Evolutionary conservation across 2,329 filamentous ascomycete genomes (phyloP).

Genomic region (Fusarium oligoseptatum): DNA sequence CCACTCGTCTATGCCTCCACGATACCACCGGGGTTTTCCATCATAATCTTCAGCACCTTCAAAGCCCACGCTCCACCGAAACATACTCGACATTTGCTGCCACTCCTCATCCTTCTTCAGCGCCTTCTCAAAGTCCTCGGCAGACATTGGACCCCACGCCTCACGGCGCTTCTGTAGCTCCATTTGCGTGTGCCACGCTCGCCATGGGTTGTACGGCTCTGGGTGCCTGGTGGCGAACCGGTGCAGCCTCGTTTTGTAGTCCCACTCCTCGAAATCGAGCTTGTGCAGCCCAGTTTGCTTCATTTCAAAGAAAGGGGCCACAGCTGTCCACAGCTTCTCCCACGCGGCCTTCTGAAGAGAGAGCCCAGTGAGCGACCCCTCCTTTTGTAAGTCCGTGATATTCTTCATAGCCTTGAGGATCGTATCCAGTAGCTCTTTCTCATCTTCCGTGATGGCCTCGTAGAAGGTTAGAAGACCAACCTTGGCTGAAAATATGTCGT

Average conservation of each 20-base stretch:
- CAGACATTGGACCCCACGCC: neutral
- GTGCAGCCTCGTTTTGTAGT: neutral
- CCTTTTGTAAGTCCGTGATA: neutral
- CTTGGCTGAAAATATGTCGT: slow-evolving; percentile 21
- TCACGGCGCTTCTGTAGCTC: neutral
- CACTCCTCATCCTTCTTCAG: neutral
- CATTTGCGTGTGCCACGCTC: neutral
- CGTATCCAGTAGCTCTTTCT: slow-evolving; percentile 1
- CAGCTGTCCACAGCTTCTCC: neutral
- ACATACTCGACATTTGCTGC: neutral
- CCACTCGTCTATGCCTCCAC: slow-evolving; percentile 8
- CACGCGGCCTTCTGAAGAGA: neutral
- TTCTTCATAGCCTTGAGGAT: neutral
- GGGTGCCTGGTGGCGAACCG: neutral
- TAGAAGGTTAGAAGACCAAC: slow-evolving; percentile 22
- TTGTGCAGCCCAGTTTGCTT: neutral
- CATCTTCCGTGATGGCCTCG: slow-evolving; percentile 3
- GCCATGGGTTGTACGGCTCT: neutral
- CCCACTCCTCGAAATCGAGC: neutral
- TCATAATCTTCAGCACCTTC: neutral
- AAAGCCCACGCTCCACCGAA: neutral
- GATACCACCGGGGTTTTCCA: neutral
- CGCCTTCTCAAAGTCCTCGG: neutral
- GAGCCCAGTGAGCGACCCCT: neutral
- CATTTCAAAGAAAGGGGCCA: neutral